These are phyloP conservation scores for Rhodomyrtus psidioides DNA, from an alignment of 441 rosid species.

Conservation along the genomic window DNA sequence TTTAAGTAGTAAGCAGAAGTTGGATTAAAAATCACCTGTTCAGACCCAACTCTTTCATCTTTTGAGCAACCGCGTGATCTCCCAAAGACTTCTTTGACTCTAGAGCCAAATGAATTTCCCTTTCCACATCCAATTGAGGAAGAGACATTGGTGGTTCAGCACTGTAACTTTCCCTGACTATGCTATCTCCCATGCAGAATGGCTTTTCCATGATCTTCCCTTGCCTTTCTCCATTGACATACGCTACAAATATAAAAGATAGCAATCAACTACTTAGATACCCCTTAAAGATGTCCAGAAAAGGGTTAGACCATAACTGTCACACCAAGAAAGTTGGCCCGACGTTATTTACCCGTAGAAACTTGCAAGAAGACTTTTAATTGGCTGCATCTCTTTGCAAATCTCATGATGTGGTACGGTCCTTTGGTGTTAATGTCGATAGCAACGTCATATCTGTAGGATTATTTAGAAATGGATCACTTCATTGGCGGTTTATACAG, in stretches of 20 bases:
- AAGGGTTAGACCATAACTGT: neutral
- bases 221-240: conserved; percentile 88
- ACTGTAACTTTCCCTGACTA: conserved; percentile 46
- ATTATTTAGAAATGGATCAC: neutral
- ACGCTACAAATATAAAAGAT: conserved; percentile 33
- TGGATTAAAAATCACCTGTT: conserved; percentile 36
- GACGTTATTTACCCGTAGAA: conserved; percentile 50
- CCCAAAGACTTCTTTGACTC: conserved; percentile 23
- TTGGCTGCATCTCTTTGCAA: conserved; percentile 67
- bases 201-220: conserved; percentile 82
- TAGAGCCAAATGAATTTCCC: conserved; percentile 51
- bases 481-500: neutral
- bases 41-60: conserved; percentile 75
- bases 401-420: conserved; percentile 60
- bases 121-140: conserved; percentile 42
- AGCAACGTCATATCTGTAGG: conserved; percentile 71
- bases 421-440: conserved; percentile 75
- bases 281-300: neutral
- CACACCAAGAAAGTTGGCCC: neutral
- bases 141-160: conserved; percentile 20
- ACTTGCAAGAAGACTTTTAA: conserved; percentile 81
- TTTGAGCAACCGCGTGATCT: conserved; percentile 35
- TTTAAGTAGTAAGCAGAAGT: neutral
- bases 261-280: neutral
- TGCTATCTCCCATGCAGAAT: conserved; percentile 60